Base-by-base conservation (phyloP, 106 monocot genomes). In the Apostasia shenzhenica region DNA sequence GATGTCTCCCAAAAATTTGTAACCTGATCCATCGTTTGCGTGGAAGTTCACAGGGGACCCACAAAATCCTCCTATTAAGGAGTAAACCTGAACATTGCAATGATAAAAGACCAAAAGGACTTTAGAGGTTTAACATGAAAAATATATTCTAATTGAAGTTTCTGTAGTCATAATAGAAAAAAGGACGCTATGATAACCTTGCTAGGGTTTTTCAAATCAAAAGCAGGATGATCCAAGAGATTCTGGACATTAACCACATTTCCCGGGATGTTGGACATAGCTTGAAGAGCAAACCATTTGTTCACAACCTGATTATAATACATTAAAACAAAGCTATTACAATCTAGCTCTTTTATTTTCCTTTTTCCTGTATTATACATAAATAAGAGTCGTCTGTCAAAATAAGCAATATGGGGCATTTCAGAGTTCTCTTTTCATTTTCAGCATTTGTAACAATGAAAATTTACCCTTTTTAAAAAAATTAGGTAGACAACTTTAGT, bases 281-380 rank as follows among this genome's bases (percentile, higher is more conserved):
- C 89, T 99, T 99, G 97, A 69, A 99, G 92, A 67, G 90, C 82
- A 77, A 99, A 83, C 97, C 97, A 99, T 76, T 92, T 92, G 48
- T 85, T 99, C 48, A 99, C 85, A 61, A 99, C 97, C 97, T 99
- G 41, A 75, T 53, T 13, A 41, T 40, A 47, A 26, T 52, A 44
- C 8, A 66, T 56, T 8, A 71, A 9, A 12, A 1, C 4, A 14
- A 1, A 26, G 26, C 26, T 8, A 2, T n/a, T 39, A 1, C 8
- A 60, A 39, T 4, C 14, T 39, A 40, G 4, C 8, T 40, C 14
- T 60, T 26, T 26, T 26, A 26, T 26, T 26, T 26, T 26, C 26
- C 26, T 26, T 26, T 26, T 26, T 26, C 59, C 41, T 8, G 9
- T 14, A 13, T 4, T 60, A 4, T 26, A 1, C 5, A 40, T 60